These are phyloP conservation scores for Craspedostauros australis DNA, from an alignment of 108 stramenopile species.

Conservation along the genomic window DNA sequence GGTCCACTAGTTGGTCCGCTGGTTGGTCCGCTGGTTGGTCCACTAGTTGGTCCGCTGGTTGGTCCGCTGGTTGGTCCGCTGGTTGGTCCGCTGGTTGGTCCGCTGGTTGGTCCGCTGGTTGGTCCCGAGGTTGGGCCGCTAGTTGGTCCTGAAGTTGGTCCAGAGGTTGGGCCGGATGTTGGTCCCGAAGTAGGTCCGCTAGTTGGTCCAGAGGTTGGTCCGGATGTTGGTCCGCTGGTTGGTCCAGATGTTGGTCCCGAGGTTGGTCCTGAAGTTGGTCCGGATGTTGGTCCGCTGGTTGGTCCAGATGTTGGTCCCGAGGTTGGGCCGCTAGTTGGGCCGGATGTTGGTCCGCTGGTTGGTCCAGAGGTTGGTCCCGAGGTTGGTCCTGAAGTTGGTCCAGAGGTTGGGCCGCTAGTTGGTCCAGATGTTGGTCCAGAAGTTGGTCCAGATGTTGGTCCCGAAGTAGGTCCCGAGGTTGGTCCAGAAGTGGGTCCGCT, in stretches of 20 bases:
- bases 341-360: not conserved
- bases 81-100: constrained; percentile 3
- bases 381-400: not conserved
- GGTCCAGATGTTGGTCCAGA: too few relatives aligned
- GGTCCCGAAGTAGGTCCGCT: not conserved
- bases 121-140: too few relatives aligned
- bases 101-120: constrained; percentile 2
- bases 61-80: constrained; percentile 1
- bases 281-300: constrained; percentile 1
- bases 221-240: constrained; percentile 3
- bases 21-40: constrained; percentile 1
- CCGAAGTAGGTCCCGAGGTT: too few relatives aligned
- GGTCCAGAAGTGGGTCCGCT: too few relatives aligned
- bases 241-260: constrained; percentile 7
- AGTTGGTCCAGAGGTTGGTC: constrained; percentile 6
- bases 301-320: constrained; percentile 5
- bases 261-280: not conserved
- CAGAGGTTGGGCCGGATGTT: too few relatives aligned
- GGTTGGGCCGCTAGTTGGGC: too few relatives aligned
- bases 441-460: too few relatives aligned
- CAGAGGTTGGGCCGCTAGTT: too few relatives aligned
- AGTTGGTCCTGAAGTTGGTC: too few relatives aligned
- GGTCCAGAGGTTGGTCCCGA: constrained; percentile 5
- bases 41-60: constrained; percentile 3
- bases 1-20: not conserved